Base-by-base conservation (phyloP, 2,329 filamentous ascomycete species). In the Ascomycota sp. region DNA sequence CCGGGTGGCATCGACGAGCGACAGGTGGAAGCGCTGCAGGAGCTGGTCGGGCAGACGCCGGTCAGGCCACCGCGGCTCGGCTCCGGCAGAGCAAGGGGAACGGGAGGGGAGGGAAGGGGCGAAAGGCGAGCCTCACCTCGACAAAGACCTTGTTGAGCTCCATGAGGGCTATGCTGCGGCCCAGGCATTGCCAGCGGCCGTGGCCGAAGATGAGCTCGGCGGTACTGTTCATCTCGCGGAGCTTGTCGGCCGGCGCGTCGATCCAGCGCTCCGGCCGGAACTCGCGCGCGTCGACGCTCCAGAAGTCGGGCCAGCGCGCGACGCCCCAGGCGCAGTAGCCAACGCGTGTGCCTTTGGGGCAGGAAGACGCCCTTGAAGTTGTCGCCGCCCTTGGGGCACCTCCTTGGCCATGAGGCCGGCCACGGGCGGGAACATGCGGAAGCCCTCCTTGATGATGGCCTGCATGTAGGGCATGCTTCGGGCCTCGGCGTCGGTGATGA, bases 371-470 rank as follows among this genome's bases (percentile, higher is more conserved):
- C 48, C 5, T 47, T 45, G 36, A 41, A 51, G 5, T 30, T 40
- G 23, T 54, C 48, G 0, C 50, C 50, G 2, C 40, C 41, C 0
- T 38, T n/a, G 31, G 0, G 48, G 48, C 0, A 45, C 50, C 20
- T 50, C 37, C 28, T 55, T 53, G 8, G 49, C 39, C 46, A 56
- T 51, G 21, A 52, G 42, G 0, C 51, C 48, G 1, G 47, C 41
- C 5, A 51, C 45, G 4, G 52, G 52, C 0, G 52, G 50, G 30
- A 46, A 47, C 20, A 55, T 52, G 15, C 53, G 50, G 2, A 57
- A 39, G 1, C 49, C 53, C 36, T 69, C 63, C 20, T 59, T 54
- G 38, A 70, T 61, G 22, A 63, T 50, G 0, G 65, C 59, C 33
- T 57, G 52, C 0, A 64, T 45, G 24, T 57, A 64, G 0, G 55